Percentiles rank a stretch among this genome's conserved stretches.
Evolutionary conservation across 2,329 filamentous ascomycete genomes (phyloP).

Genomic region (Penicillium nordicum): DNA sequence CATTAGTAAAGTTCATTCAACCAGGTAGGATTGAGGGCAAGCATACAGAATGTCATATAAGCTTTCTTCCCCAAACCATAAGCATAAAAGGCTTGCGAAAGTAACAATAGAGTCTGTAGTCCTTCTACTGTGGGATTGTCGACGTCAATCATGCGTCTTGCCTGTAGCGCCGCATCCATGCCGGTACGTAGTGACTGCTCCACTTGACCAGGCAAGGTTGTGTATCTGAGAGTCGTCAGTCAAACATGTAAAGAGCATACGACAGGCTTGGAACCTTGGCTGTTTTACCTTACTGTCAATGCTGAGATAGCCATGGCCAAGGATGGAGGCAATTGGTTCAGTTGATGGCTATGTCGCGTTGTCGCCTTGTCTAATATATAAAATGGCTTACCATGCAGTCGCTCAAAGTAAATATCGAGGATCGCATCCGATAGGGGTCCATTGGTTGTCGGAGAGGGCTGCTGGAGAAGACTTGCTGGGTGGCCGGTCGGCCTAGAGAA

Average conservation of each 20-base stretch:
- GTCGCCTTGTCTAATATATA: constrained; percentile 75
- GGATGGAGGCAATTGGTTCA: constrained; percentile 58
- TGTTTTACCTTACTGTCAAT: constrained; percentile 58
- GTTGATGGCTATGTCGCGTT: constrained; percentile 67
- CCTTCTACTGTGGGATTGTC: constrained; percentile 79
- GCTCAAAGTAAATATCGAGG: constrained; percentile 74
- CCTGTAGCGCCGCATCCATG: constrained; percentile 68
- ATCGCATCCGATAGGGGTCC: constrained; percentile 58
- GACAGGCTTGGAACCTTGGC: constrained; percentile 6
- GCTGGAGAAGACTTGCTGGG: constrained; percentile 10
- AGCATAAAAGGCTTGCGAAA: constrained; percentile 73
- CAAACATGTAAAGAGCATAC: constrained; percentile 21
- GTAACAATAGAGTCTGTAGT: constrained; percentile 70
- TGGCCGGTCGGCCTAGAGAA: constrained; percentile 16
- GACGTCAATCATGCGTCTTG: constrained; percentile 68
- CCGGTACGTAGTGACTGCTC: constrained; percentile 65
- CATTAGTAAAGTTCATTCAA: constrained; percentile 1
- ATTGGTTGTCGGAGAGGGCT: constrained; percentile 18
- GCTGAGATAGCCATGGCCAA: constrained; percentile 55
- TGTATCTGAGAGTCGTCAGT: constrained; percentile 56
- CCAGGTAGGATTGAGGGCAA: not conserved
- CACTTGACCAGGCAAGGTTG: constrained; percentile 63
- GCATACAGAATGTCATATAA: constrained; percentile 75
- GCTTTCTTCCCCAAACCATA: constrained; percentile 77
- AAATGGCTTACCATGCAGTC: constrained; percentile 78